Conservation (phyloP, 2,329 filamentous ascomycete genomes). For the Trichoderma aggressivum region DNA sequence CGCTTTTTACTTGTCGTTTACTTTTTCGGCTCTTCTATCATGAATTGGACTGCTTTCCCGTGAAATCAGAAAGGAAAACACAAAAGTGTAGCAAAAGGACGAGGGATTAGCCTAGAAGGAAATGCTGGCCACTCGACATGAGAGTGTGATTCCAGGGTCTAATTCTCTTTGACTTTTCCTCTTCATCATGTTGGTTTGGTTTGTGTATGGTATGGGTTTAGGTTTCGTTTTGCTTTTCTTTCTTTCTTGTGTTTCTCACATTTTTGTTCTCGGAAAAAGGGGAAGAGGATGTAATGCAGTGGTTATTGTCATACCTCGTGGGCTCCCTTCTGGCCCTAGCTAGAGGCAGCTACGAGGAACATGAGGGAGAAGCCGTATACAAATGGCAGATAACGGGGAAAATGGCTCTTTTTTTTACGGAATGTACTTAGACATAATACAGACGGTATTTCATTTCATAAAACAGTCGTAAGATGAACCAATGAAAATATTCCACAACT, state of each 20-base stretch:
- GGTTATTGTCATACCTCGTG: background rate
- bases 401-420: background rate
- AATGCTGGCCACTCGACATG: background rate
- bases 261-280: background rate
- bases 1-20: background rate
- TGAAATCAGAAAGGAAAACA: background rate
- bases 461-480: background rate
- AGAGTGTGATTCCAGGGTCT: background rate
- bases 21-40: background rate
- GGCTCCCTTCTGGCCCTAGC: background rate
- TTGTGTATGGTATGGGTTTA: background rate
- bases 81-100: background rate
- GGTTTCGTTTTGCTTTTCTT: background rate
- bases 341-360: background rate
- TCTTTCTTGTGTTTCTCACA: background rate
- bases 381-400: background rate
- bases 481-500: background rate
- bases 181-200: background rate
- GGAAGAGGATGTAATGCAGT: background rate
- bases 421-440: constrained; percentile 1
- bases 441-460: background rate
- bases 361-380: background rate
- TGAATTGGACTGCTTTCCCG: background rate
- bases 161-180: background rate
- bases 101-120: background rate